Evolutionary conservation across 164 flowering plant species (phyloP).

Genomic region (Macadamia tetraphylla): DNA sequence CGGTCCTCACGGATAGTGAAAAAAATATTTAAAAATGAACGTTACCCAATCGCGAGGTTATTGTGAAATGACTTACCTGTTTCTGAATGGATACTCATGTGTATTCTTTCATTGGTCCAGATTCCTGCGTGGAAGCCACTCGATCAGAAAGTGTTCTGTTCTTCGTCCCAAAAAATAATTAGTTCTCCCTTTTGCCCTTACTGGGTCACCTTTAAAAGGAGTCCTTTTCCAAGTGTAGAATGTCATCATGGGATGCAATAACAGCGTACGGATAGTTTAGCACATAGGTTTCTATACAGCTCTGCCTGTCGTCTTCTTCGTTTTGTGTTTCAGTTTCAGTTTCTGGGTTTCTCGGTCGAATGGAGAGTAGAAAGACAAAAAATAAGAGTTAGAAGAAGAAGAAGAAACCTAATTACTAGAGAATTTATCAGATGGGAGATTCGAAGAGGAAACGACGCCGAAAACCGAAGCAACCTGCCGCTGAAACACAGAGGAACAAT

Average conservation of each 20-base stretch:
- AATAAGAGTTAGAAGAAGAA: neutral
- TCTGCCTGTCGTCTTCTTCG: neutral
- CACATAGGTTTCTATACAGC: neutral
- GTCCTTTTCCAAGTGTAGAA: neutral
- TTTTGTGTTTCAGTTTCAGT: neutral
- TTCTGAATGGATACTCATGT: no score
- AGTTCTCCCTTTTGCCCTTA: no score
- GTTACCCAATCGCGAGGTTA: no score
- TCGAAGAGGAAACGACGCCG: slow-evolving; percentile 19
- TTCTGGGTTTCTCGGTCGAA: neutral
- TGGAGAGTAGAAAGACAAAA: neutral
- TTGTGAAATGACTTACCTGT: no score
- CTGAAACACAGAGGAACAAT: slow-evolving; percentile 12
- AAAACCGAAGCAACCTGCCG: slow-evolving; percentile 9
- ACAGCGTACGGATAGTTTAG: no score
- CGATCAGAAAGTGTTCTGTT: no score
- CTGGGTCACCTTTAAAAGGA: neutral
- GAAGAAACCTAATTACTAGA: neutral
- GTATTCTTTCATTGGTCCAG: no score
- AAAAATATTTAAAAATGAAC: no score
- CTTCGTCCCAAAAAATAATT: no score
- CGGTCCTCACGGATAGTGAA: no score
- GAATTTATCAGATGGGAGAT: slow-evolving; percentile 10
- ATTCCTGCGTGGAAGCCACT: no score
- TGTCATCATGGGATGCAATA: no score